phyloP scores from a whole-genome alignment of 2,329 filamentous ascomycete genomes.

The Fusarium oligoseptatum region DNA sequence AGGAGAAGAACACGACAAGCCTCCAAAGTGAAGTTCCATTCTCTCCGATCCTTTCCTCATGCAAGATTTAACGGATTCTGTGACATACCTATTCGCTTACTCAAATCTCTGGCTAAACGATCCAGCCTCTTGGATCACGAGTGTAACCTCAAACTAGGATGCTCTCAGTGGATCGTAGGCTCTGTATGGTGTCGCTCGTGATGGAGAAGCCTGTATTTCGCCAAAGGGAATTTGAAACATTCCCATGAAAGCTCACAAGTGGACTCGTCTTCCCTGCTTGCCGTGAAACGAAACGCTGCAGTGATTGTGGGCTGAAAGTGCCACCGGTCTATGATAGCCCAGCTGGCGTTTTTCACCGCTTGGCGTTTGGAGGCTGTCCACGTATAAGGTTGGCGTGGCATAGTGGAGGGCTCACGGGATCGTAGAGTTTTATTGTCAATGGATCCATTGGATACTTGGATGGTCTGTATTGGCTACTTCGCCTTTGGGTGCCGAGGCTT shows the following conservation, averaged over 20 bases:
- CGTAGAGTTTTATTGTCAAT: not conserved
- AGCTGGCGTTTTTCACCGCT: not conserved
- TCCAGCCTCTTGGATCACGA: not conserved
- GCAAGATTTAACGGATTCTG: not conserved
- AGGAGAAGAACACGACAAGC: not conserved
- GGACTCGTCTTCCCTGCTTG: not conserved
- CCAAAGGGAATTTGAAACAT: slow-evolving; percentile 12
- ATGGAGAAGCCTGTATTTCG: not conserved
- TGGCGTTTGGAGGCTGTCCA: not conserved
- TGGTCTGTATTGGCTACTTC: not conserved
- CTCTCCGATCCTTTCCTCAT: not conserved
- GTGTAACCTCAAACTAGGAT: not conserved
- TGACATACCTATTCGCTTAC: not conserved
- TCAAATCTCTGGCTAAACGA: not conserved
- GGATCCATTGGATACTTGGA: not conserved
- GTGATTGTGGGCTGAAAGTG: not conserved
- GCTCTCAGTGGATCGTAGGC: not conserved
- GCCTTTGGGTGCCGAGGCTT: not conserved
- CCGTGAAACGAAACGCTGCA: slow-evolving; percentile 11
- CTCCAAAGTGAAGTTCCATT: not conserved
- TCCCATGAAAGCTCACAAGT: not conserved
- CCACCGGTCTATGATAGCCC: not conserved
- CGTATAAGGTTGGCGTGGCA: not conserved
- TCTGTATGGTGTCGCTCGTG: not conserved
- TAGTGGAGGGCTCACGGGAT: not conserved